Conservation (phyloP, 148 eudicot genomes). For the Gaultheria prostrata region DNA sequence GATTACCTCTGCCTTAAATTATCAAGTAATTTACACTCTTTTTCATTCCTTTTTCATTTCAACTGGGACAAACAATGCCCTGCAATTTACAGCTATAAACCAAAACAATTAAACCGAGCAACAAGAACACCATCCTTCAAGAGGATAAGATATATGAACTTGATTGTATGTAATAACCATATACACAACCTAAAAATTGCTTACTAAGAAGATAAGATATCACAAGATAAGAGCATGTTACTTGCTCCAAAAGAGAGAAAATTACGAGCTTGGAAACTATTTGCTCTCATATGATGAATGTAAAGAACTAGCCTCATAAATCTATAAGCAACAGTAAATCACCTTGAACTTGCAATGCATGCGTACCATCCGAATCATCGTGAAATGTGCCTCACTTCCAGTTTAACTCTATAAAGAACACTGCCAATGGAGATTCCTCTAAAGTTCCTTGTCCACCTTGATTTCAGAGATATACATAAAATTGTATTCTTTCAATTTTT, state of each 20-base stretch:
- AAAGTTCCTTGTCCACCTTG: constrained; percentile 6
- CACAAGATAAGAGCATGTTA: background rate
- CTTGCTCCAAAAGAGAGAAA: constrained; percentile 15
- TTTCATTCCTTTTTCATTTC: background rate
- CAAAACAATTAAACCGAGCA: background rate
- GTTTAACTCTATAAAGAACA: background rate
- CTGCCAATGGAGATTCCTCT: constrained; percentile 10
- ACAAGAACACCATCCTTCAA: background rate
- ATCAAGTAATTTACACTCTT: background rate
- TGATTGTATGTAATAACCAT: background rate
- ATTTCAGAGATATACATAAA: background rate
- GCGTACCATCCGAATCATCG: background rate
- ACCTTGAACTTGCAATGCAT: constrained; percentile 9
- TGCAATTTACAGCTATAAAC: background rate
- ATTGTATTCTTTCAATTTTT: constrained; percentile 7
- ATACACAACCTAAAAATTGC: constrained; percentile 5
- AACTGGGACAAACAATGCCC: background rate
- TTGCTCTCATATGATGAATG: background rate
- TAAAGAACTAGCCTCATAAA: constrained; percentile 7
- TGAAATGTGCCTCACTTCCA: background rate
- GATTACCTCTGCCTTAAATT: too few relatives aligned
- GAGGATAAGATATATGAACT: background rate
- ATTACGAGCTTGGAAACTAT: constrained; percentile 5
- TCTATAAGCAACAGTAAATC: background rate
- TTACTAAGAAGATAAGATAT: background rate